These are phyloP conservation scores for Ophiostoma quercus DNA, from an alignment of 2,329 filamentous ascomycete genomes.

Conservation along the genomic window DNA sequence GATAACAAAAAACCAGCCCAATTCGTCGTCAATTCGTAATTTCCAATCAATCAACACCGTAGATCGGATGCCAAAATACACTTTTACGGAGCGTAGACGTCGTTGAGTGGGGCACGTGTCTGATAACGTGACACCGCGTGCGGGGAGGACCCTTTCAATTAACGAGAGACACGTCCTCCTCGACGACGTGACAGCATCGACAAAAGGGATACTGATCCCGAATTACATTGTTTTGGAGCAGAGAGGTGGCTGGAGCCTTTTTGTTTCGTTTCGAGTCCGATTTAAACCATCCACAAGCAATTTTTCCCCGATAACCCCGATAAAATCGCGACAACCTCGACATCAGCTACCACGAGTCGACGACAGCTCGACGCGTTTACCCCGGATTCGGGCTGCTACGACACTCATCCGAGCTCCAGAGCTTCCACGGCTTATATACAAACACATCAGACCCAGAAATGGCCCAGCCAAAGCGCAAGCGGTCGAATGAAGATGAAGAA, in stretches of 20 bases:
- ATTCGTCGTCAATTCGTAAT: background rate
- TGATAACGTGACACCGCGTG: slow-evolving; percentile 21
- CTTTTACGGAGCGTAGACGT: background rate
- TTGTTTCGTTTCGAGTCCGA: background rate
- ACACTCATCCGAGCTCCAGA: background rate
- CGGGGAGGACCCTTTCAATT: slow-evolving; percentile 14
- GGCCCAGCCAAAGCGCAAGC: slow-evolving; percentile 35
- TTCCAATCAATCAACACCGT: background rate
- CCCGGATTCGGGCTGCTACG: background rate
- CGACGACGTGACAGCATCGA: slow-evolving; percentile 10
- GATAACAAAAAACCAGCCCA: background rate
- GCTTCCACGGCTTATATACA: background rate
- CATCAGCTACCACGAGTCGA: background rate
- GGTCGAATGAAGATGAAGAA: slow-evolving; percentile 27
- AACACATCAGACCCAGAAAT: slow-evolving; percentile 23
- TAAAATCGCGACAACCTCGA: background rate
- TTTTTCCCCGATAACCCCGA: background rate
- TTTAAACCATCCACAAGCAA: background rate
- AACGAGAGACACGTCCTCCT: slow-evolving; percentile 3
- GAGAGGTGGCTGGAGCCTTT: background rate
- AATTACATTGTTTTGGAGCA: background rate
- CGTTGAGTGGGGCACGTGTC: slow-evolving; percentile 18
- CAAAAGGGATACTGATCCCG: slow-evolving; percentile 7
- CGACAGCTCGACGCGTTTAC: background rate
- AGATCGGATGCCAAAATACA: background rate